A percentile compares a stretch with the other conserved stretches of the same genome.
These are phyloP conservation scores for Nicotiana otophora DNA, from an alignment of 257 asterid species.

Conservation along the genomic window DNA sequence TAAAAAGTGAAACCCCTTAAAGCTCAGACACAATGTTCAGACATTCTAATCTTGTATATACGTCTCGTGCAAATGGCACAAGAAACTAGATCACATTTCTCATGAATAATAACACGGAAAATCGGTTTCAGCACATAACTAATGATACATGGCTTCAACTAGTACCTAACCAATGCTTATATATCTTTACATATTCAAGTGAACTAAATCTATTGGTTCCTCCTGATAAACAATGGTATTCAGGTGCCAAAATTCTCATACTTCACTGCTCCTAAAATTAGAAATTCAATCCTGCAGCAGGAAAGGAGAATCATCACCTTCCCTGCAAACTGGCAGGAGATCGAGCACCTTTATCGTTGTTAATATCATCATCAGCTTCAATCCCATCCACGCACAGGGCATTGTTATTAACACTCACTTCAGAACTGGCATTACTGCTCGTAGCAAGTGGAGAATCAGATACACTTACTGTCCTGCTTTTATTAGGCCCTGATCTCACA, in stretches of 20 bases:
- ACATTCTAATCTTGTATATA: background rate
- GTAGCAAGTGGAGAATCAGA: conserved; percentile 97
- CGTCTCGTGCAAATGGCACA: background rate
- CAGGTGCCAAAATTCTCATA: background rate
- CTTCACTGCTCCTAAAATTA: background rate
- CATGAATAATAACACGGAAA: background rate
- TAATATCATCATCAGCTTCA: conserved; percentile 58
- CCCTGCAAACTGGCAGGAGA: conserved; percentile 64
- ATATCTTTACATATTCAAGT: background rate
- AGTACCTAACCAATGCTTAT: background rate
- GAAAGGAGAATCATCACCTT: conserved; percentile 38
- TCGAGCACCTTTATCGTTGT: conserved; percentile 59
- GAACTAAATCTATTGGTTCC: background rate
- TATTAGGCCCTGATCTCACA: conserved; percentile 72
- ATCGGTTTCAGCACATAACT: background rate
- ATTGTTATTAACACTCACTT: conserved; percentile 68
- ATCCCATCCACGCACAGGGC: conserved; percentile 49
- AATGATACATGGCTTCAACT: background rate
- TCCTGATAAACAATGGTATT: background rate
- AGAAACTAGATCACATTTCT: background rate
- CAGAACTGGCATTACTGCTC: conserved; percentile 91
- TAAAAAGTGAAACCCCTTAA: background rate
- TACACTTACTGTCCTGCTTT: conserved; percentile 56
- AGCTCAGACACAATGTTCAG: background rate
- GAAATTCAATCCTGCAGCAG: conserved; percentile 6